Evolutionary conservation across 2,329 filamentous ascomycete species (phyloP).

Genomic region (Epichloe glyceriae): DNA sequence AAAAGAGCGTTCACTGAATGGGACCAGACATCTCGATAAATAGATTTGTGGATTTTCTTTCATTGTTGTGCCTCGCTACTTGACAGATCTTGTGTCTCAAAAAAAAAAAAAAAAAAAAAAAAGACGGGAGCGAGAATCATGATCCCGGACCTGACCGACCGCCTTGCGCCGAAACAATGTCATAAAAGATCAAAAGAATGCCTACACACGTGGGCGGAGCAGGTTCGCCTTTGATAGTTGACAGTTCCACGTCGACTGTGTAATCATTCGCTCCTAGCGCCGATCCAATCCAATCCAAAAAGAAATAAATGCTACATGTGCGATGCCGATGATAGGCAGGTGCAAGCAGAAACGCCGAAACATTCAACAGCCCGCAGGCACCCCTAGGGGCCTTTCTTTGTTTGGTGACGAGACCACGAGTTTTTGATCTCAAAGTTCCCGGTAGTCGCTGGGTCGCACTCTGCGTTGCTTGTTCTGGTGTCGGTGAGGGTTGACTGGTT

Average conservation of each 20-base stretch:
- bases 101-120: neutral
- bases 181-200: neutral
- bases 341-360: too few species aligned
- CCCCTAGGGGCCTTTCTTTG: neutral
- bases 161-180: neutral
- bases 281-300: neutral
- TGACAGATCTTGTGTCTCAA: neutral
- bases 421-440: slow-evolving; percentile 48
- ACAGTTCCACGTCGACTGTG: neutral
- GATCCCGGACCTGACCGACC: neutral
- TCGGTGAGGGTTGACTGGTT: slow-evolving; percentile 88
- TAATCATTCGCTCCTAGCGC: neutral
- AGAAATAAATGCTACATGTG: neutral
- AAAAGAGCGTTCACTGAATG: neutral
- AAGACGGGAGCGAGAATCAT: neutral
- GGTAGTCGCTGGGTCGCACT: slow-evolving; percentile 79
- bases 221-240: neutral
- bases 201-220: neutral
- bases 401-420: neutral
- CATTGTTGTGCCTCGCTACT: neutral
- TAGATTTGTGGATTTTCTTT: neutral
- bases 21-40: neutral
- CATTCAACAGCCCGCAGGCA: too few species aligned
- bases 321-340: neutral
- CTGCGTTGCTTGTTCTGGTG: slow-evolving; percentile 71